Evolutionary conservation across 352 stramenopile species (phyloP).

Genomic region (Aphanomyces cochlioides): DNA sequence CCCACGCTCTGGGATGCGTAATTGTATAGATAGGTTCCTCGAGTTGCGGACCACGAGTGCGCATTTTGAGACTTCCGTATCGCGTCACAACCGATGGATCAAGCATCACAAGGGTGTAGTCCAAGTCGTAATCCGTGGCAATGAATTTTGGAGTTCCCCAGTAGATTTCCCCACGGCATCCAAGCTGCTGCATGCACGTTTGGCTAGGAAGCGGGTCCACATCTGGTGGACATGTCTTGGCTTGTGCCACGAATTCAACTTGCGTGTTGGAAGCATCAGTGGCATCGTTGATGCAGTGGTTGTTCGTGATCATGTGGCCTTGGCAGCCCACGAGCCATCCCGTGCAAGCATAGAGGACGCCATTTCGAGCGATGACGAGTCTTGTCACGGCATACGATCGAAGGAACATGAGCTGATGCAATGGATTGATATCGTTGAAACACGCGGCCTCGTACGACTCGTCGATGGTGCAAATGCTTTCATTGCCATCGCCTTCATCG

Average conservation of each 20-base stretch:
- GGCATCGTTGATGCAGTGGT: slow-evolving; percentile 55
- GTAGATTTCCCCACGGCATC: slow-evolving; percentile 43
- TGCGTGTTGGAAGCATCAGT: slow-evolving; percentile 42
- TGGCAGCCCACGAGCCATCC: slow-evolving; percentile 57
- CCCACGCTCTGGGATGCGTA: slow-evolving; percentile 46
- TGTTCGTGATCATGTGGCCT: slow-evolving; percentile 66
- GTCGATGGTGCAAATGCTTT: slow-evolving; percentile 50
- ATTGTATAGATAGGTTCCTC: slow-evolving; percentile 51
- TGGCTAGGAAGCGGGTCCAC: slow-evolving; percentile 24
- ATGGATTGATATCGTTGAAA: slow-evolving; percentile 34
- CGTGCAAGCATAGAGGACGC: slow-evolving; percentile 39
- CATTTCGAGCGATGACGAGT: slow-evolving; percentile 39
- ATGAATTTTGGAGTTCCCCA: slow-evolving; percentile 45
- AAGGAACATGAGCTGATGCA: slow-evolving; percentile 12
- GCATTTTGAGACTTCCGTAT: slow-evolving; percentile 58
- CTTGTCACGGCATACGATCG: slow-evolving; percentile 48
- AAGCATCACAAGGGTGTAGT: slow-evolving; percentile 63
- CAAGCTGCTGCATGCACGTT: slow-evolving; percentile 42
- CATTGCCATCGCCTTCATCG: background rate
- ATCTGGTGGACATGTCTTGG: slow-evolving; percentile 33
- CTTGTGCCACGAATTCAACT: slow-evolving; percentile 66
- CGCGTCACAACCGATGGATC: slow-evolving; percentile 39
- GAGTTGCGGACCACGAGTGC: slow-evolving; percentile 36
- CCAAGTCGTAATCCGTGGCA: slow-evolving; percentile 43
- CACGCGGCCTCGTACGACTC: slow-evolving; percentile 62